Conservation (phyloP, 116 monocot genomes). For the Papilionanthe hybrid region DNA sequence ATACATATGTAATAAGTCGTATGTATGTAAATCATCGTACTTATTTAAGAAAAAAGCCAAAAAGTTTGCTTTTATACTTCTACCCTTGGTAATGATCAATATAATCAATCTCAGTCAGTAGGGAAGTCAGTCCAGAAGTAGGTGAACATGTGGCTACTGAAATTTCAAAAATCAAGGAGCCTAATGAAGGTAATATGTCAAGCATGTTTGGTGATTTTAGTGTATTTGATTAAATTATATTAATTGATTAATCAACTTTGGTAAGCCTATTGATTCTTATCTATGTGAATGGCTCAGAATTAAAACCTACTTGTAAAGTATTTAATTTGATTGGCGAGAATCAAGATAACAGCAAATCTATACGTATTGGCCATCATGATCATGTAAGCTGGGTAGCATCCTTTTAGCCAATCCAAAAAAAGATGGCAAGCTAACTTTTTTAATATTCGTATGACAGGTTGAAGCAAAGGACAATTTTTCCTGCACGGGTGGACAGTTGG, state of each 20-base stretch:
- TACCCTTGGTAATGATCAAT: slow-evolving; percentile 30
- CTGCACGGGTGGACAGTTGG: slow-evolving; percentile 16
- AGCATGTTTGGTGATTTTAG: slow-evolving; percentile 22
- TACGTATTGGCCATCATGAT: slow-evolving; percentile 22
- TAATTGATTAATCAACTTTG: slow-evolving; percentile 17
- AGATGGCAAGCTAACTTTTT: background rate
- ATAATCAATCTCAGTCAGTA: slow-evolving; percentile 65
- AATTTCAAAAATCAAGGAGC: slow-evolving; percentile 23
- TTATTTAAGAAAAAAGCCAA: background rate
- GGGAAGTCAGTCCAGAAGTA: slow-evolving; percentile 47
- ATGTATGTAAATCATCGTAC: background rate
- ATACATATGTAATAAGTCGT: no score
- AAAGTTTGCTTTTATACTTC: background rate
- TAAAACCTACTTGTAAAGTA: slow-evolving; percentile 16
- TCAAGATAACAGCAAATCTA: slow-evolving; percentile 12
- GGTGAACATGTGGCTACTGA: slow-evolving; percentile 30
- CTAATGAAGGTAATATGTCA: slow-evolving; percentile 60
- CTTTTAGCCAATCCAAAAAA: background rate
- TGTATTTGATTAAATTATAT: background rate
- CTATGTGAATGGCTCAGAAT: slow-evolving; percentile 47
- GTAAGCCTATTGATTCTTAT: slow-evolving; percentile 35
- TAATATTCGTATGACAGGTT: slow-evolving; percentile 24
- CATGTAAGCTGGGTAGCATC: slow-evolving; percentile 39
- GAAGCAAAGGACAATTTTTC: slow-evolving; percentile 33
- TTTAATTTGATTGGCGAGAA: slow-evolving; percentile 4